A percentile compares a stretch with the other conserved stretches of the same genome.
phyloP scores from a whole-genome alignment of 495 filamentous ascomycete genomes.

The Niebla homalea region DNA sequence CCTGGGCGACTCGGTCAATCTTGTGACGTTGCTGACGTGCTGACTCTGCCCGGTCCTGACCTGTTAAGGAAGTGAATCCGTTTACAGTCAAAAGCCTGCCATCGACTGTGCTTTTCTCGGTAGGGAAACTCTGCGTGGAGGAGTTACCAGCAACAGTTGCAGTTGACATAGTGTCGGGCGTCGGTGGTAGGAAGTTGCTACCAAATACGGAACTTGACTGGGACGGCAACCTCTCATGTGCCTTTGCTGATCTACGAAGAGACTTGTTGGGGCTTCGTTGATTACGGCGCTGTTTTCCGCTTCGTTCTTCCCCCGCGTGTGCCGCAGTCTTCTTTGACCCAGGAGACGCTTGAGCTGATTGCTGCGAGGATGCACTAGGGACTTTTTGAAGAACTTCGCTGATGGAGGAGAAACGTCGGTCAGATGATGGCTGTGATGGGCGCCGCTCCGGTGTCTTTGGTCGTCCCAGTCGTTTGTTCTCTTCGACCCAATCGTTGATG shows the following conservation, averaged over 20 bases:
- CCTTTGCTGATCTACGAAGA: constrained; percentile 1
- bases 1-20: neutral
- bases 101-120: constrained; percentile 14
- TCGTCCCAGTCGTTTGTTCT: neutral
- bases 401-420: constrained; percentile 9
- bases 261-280: constrained; percentile 5
- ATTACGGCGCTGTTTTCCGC: neutral
- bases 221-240: constrained; percentile 1
- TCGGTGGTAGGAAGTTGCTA: constrained; percentile 11
- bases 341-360: neutral
- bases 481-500: constrained; percentile 11
- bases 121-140: constrained; percentile 15
- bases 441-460: constrained; percentile 3
- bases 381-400: constrained; percentile 6
- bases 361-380: neutral
- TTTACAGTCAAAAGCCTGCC: neutral
- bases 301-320: neutral
- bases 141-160: constrained; percentile 10
- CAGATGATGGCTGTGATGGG: neutral
- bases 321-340: neutral
- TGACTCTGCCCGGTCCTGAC: constrained; percentile 1
- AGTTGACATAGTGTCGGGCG: constrained; percentile 15
- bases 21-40: neutral
- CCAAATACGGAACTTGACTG: constrained; percentile 5
- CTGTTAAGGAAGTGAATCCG: neutral